Conservation (phyloP, 192 early-diverging fungal genomes). For the Ramicandelaber brevisporus region DNA sequence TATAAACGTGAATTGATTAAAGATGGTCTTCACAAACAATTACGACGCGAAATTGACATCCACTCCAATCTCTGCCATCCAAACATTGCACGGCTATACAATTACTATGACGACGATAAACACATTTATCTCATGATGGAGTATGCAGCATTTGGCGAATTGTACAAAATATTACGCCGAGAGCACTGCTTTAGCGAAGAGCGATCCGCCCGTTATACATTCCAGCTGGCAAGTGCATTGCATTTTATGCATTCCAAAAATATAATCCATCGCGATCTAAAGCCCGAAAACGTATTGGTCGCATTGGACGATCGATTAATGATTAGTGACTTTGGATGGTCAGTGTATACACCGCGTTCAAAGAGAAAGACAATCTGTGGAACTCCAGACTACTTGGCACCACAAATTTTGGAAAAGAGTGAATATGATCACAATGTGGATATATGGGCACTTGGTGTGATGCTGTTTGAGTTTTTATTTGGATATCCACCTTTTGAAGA, state of each 20-base stretch:
- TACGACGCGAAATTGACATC: slow-evolving; percentile 65
- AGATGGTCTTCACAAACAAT: slow-evolving; percentile 37
- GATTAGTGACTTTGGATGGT: slow-evolving; percentile 80
- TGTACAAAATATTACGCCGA: slow-evolving; percentile 41
- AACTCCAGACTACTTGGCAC: slow-evolving; percentile 66
- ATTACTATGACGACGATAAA: slow-evolving; percentile 66
- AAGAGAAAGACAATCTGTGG: slow-evolving; percentile 60
- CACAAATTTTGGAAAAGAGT: slow-evolving; percentile 59
- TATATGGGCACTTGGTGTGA: slow-evolving; percentile 57
- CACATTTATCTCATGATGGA: slow-evolving; percentile 63
- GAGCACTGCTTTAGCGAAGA: slow-evolving; percentile 31
- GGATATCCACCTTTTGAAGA: slow-evolving; percentile 63
- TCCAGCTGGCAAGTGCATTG: slow-evolving; percentile 48
- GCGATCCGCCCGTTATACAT: slow-evolving; percentile 47
- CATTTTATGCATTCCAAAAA: slow-evolving; percentile 51
- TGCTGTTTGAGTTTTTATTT: slow-evolving; percentile 58
- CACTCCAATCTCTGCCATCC: slow-evolving; percentile 58
- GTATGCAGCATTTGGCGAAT: slow-evolving; percentile 59
- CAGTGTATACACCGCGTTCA: slow-evolving; percentile 38
- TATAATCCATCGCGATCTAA: slow-evolving; percentile 74
- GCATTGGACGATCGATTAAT: slow-evolving; percentile 53
- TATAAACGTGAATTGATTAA: slow-evolving; percentile 38
- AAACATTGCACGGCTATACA: slow-evolving; percentile 60
- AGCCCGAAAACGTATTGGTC: slow-evolving; percentile 64
- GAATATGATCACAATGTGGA: slow-evolving; percentile 43